Conservation (phyloP, 768 basidiomycete species). For the Mycena capillaripes region DNA sequence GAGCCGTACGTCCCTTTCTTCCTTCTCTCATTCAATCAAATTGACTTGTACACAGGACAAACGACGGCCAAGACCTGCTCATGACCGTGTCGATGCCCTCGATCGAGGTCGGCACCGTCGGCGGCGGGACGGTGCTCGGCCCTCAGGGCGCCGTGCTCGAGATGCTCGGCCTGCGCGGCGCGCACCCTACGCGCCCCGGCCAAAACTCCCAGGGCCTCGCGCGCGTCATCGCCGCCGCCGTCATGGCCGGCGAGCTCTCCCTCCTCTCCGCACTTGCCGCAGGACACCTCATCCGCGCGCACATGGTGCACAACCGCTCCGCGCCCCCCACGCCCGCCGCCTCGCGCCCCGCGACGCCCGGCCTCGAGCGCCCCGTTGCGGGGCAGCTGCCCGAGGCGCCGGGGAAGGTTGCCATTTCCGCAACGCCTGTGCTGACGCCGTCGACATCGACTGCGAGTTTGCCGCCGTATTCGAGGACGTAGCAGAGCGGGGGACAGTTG, state of each 20-base stretch:
- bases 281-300: conserved; percentile 94
- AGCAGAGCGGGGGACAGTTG: background rate
- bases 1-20: conserved; percentile 81
- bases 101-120: conserved; percentile 98
- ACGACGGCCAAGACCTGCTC: conserved; percentile 90
- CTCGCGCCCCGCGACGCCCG: conserved; percentile 75
- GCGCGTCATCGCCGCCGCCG: conserved; percentile 89
- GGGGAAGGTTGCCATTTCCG: conserved; percentile 1
- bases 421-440: conserved; percentile 42
- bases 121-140: conserved; percentile 93
- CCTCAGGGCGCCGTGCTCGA: conserved; percentile 94
- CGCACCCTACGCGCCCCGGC: conserved; percentile 89
- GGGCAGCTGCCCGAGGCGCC: conserved; percentile 28
- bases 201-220: conserved; percentile 92
- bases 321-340: conserved; percentile 82
- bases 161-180: conserved; percentile 93
- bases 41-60: conserved; percentile 66
- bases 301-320: conserved; percentile 93
- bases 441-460: conserved; percentile 55
- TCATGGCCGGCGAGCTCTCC: conserved; percentile 98
- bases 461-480: conserved; percentile 55
- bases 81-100: conserved; percentile 98
- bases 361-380: conserved; percentile 41
- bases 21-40: background rate
- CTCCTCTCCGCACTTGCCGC: conserved; percentile 94